Evolutionary conservation across 768 basidiomycete species (phyloP).

Genomic region (Hericium coralloides): DNA sequence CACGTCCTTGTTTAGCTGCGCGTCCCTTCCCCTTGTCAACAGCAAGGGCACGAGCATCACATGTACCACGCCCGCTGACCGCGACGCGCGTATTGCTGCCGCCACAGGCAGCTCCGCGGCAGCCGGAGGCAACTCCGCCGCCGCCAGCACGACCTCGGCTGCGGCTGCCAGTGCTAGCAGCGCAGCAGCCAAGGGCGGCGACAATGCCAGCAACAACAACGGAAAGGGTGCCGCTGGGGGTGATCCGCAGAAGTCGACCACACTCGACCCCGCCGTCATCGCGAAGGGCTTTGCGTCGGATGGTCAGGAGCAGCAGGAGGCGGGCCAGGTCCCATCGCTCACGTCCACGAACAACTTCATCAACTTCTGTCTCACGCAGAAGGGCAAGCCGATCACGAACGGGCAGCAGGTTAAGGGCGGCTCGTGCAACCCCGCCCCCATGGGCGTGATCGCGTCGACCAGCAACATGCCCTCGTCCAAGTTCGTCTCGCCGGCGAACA

Average conservation of each 20-base stretch:
- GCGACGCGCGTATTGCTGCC: conserved; percentile 37
- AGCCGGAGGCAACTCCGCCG: too few species aligned
- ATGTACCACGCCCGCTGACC: conserved; percentile 43
- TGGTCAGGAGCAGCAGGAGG: conserved; percentile 30
- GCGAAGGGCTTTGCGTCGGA: conserved; percentile 36
- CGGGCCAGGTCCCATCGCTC: conserved; percentile 40
- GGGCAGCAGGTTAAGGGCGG: conserved; percentile 28
- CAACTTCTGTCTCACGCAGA: conserved; percentile 38
- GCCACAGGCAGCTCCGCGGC: conserved; percentile 3
- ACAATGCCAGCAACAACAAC: not conserved
- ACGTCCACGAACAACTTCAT: conserved; percentile 60
- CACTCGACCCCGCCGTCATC: conserved; percentile 37
- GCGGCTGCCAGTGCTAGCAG: too few species aligned
- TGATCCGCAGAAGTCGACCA: conserved; percentile 5
- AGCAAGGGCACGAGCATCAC: conserved; percentile 40
- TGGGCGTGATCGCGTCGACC: conserved; percentile 37
- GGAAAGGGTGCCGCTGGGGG: conserved; percentile 22
- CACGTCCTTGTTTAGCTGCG: conserved; percentile 14
- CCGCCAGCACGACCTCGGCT: too few species aligned
- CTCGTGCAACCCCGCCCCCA: conserved; percentile 28
- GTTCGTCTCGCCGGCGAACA: conserved; percentile 32
- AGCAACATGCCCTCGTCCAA: conserved; percentile 40
- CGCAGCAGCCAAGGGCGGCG: not conserved
- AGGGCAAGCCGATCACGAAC: conserved; percentile 33
- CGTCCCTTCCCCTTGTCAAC: conserved; percentile 43